Evolutionary conservation across 176 grass and related monocot genomes (phyloP), one percentile per base, ranked within the genome.

Genomic region (Hordeum marinum): DNA sequence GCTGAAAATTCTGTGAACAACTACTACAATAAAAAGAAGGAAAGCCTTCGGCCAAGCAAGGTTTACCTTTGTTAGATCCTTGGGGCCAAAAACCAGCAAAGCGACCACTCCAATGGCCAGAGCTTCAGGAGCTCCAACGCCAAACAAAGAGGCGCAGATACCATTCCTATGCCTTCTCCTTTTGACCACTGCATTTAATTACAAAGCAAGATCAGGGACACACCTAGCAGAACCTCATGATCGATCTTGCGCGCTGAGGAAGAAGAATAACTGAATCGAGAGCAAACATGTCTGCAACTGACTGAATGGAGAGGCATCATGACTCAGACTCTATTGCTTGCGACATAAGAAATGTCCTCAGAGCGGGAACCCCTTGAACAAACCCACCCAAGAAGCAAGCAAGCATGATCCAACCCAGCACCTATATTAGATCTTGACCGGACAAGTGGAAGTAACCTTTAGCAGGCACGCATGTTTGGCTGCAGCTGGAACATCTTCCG

Each of bases 31-130:
- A 77, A 50, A 6, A 87, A 11, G 13, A 78, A 87, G 23, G 34
- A 9, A 13, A 3, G 36, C 36, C 68, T n/a, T n/a, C n/a, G n/a
- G n/a, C n/a, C n/a, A n/a, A 25, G 29, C 21, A 39, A 72, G 26
- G n/a, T 62, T 76, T 94, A 94, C 93, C 88, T 99, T 93, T 63
- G 96, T 93, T 73, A 99, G 88, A 64, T 93, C 96, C 90, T 99
- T 99, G 58, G 96, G 96, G 60, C 96, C 93, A 65, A 99, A 99
- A 18, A 99, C 91, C 36, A 96, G 77, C 86, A 99, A 80, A 70
- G 96, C 96, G 20, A 96, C 96, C 62, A 96, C 96, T 76, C 96
- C 96, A 48, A 99, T 99, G 42, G 96, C 96, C 75, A 99, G 79
- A 45, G 86, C 96, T 85, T 99, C 93, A 1, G 91, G 93, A 65